Evolutionary conservation across 2,329 filamentous ascomycete species (phyloP), one percentile per base, ranked within the genome.

Genomic region (Orbilia oligospora): DNA sequence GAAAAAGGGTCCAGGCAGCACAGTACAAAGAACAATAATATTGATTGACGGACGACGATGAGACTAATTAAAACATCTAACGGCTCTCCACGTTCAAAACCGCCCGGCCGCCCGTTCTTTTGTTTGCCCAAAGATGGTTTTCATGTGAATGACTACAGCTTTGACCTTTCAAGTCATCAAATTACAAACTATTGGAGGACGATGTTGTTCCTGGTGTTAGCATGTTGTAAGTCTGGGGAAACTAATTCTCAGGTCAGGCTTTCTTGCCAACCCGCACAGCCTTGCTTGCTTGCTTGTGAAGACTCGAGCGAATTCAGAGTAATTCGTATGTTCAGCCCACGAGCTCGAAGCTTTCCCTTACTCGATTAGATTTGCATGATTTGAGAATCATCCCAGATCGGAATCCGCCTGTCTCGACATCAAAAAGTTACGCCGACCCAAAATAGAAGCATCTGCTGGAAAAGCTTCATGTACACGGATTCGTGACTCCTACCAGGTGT

Each of bases 361-460:
- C 71, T 75, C 71, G 71, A 75, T 75, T 56, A 56, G 33, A 69
- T 73, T 67, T 73, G 70, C 51, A 72, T 66, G 36, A 68, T 75
- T 61, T 44, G 61, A 41, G 30, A 30, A 49, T 49, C 20, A 24
- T 22, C 56, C 55, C 36, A 51, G 48, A 33, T 49, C 63, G 61
- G 67, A 68, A 61, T 48, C 66, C 65, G 64, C 64, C 64, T 69
- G 44, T 53, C 61, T 20, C 5, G 8, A 58, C 24, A n/a, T n/a
- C 8, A 5, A 4, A 46, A 63, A 71, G 49, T 6, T 30, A 58
- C 44, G 49, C 55, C 41, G 53, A 56, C 73, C 67, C 63, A 77
- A 77, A 77, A 77, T 77, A 77, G 73, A 77, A 71, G 44, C 33
- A 48, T 18, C 33, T 68, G 41, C 38, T 51, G 18, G 48, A 51